Percentiles rank a stretch among this genome's conserved stretches.
Conservation (phyloP, 2,329 filamentous ascomycete genomes). For the Salinomyces thailandicus region DNA sequence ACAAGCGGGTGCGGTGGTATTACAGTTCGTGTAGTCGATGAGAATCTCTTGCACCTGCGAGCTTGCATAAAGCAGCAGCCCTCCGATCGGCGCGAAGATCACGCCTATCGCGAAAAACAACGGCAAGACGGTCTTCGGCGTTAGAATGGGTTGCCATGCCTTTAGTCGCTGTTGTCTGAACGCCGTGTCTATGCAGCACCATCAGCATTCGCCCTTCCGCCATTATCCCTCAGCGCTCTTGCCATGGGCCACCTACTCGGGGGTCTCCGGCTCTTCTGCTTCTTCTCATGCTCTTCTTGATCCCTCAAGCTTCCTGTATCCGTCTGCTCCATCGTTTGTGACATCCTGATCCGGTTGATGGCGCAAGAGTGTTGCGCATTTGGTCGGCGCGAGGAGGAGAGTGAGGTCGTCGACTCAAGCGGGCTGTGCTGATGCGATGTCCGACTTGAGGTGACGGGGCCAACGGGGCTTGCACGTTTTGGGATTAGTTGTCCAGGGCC, state of each 20-base stretch:
- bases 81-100: conserved; percentile 89
- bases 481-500: background rate
- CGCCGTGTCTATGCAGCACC: conserved; percentile 61
- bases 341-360: conserved; percentile 24
- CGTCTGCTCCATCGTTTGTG: conserved; percentile 35
- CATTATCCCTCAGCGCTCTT: background rate
- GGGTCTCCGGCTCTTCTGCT: conserved; percentile 80
- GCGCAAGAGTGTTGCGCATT: background rate
- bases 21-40: conserved; percentile 83
- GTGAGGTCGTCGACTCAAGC: background rate
- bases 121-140: conserved; percentile 83
- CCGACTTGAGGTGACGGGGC: too few species aligned
- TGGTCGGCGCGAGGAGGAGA: background rate
- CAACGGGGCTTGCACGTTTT: background rate
- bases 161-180: conserved; percentile 95
- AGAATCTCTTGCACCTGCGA: conserved; percentile 75
- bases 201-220: conserved; percentile 10
- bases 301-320: conserved; percentile 36
- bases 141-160: conserved; percentile 97
- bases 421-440: background rate
- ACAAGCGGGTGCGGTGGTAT: conserved; percentile 40
- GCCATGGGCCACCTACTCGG: conserved; percentile 50
- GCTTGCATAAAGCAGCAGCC: conserved; percentile 75
- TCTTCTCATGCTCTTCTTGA: conserved; percentile 47
- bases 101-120: conserved; percentile 85